phyloP scores from a whole-genome alignment of 1,139 yeast species.

The Pichia sp. region DNA sequence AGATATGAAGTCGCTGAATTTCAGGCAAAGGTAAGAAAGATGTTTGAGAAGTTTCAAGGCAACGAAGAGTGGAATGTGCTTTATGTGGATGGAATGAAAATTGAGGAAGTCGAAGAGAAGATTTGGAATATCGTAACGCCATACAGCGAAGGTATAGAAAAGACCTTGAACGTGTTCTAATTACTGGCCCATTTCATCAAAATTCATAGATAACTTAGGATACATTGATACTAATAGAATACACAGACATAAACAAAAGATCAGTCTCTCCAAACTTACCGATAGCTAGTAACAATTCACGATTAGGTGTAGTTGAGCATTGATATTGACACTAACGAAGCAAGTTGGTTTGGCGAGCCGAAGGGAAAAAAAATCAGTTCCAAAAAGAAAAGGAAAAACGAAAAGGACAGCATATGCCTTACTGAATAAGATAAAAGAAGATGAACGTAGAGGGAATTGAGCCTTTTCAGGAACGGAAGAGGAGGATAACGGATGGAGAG shows the following conservation, averaged over 20 bases:
- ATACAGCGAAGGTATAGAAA: conserved; percentile 11
- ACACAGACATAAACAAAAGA: conserved; percentile 8
- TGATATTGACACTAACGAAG: too few species aligned
- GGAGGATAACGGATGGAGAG: conserved; percentile 1
- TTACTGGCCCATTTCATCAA: conserved; percentile 3
- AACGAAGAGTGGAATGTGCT: conserved; percentile 35
- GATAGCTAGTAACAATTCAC: neutral
- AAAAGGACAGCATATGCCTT: neutral
- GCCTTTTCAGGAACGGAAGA: too few species aligned
- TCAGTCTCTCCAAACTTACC: neutral
- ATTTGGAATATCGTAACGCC: conserved; percentile 23
- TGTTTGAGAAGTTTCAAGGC: conserved; percentile 46
- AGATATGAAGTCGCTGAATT: conserved; percentile 73
- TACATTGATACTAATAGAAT: conserved; percentile 12
- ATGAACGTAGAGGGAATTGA: too few species aligned
- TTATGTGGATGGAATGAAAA: conserved; percentile 53
- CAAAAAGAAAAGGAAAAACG: conserved; percentile 4
- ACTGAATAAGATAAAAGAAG: neutral
- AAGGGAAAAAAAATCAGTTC: neutral
- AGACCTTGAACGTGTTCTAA: neutral
- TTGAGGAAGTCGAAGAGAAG: conserved; percentile 44
- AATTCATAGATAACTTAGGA: conserved; percentile 4
- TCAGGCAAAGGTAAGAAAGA: conserved; percentile 58
- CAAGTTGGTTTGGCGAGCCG: neutral
- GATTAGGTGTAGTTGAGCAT: conserved; percentile 5